These are phyloP conservation scores for Oryza meyeriana DNA, from an alignment of 176 grass and related monocot genomes.

Conservation along the genomic window DNA sequence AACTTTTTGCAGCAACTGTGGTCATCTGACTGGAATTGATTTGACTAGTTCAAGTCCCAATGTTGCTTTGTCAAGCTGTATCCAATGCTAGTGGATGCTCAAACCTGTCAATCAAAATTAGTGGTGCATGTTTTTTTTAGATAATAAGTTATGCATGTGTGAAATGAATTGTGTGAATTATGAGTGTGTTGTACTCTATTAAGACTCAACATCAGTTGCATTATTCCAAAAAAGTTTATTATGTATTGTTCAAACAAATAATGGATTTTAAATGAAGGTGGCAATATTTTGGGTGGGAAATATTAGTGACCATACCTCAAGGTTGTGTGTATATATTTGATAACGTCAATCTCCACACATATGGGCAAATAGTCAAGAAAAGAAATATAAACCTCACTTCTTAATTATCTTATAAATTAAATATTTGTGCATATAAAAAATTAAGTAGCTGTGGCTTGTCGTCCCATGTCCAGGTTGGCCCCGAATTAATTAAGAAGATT, in stretches of 20 bases:
- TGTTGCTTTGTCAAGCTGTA: constrained; percentile 7
- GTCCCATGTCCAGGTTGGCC: neutral
- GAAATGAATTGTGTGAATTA: neutral
- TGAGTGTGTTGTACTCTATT: neutral
- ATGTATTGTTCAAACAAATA: neutral
- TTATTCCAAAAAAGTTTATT: neutral
- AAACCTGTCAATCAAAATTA: neutral
- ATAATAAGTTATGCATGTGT: neutral
- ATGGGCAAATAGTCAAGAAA: neutral
- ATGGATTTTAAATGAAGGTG: neutral
- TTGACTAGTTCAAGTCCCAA: neutral
- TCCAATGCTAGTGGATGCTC: constrained; percentile 9
- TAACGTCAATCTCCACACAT: neutral
- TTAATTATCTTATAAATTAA: neutral
- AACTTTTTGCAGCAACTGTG: constrained; percentile 7
- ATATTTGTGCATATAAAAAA: neutral
- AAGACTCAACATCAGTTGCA: neutral
- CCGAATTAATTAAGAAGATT: neutral
- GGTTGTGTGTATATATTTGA: neutral
- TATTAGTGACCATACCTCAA: neutral
- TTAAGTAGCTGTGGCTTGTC: neutral
- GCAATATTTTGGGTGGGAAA: neutral
- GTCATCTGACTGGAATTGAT: constrained; percentile 15
- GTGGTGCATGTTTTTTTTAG: neutral
- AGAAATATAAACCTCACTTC: neutral